phyloP scores from a whole-genome alignment of 2,329 filamentous ascomycete species.

The Penicillium sp. region DNA sequence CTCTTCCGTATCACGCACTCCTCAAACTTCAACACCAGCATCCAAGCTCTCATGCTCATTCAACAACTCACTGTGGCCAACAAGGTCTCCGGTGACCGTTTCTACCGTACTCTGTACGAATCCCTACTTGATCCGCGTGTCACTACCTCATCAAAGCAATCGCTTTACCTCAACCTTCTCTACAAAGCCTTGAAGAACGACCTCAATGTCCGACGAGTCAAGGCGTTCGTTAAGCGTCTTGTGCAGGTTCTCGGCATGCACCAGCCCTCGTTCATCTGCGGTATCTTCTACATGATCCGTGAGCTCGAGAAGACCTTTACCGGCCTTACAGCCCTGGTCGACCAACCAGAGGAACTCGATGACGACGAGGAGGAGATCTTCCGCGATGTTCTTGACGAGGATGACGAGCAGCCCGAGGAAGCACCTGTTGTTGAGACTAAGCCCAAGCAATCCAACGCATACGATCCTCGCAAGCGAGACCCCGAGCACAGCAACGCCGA shows the following conservation, averaged over 20 bases:
- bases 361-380: constrained; percentile 71
- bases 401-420: constrained; percentile 41
- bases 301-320: constrained; percentile 81
- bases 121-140: constrained; percentile 89
- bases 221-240: constrained; percentile 93
- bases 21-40: constrained; percentile 97
- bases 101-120: constrained; percentile 94
- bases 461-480: constrained; percentile 88
- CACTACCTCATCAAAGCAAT: constrained; percentile 87
- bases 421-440: constrained; percentile 27
- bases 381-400: constrained; percentile 64
- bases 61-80: constrained; percentile 85
- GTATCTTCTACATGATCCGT: constrained; percentile 83
- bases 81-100: constrained; percentile 81
- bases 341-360: constrained; percentile 76
- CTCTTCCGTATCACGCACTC: constrained; percentile 96
- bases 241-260: constrained; percentile 85
- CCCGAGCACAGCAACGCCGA: constrained; percentile 94
- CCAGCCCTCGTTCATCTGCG: constrained; percentile 89
- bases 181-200: constrained; percentile 88
- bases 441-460: constrained; percentile 48
- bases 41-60: constrained; percentile 92
- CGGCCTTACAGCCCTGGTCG: constrained; percentile 74
- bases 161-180: constrained; percentile 89
- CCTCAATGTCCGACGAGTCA: constrained; percentile 84